Evolutionary conservation across 768 basidiomycete species (phyloP).

Genomic region (Boletus barrowsii): DNA sequence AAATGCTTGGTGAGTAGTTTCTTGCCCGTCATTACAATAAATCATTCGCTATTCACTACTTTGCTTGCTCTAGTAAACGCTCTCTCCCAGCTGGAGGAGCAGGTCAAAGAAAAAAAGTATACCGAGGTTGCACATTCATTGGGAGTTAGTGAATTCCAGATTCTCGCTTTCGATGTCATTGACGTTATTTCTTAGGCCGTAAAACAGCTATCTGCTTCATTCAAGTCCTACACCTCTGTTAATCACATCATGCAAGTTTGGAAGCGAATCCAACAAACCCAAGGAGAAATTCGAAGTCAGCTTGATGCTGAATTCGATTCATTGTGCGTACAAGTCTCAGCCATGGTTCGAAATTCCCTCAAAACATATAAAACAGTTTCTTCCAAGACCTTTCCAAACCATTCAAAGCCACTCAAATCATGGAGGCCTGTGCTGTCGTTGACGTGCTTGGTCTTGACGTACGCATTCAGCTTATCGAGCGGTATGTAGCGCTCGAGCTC

Average conservation of each 20-base stretch:
- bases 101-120: conserved; percentile 76
- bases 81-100: conserved; percentile 74
- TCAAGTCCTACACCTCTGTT: conserved; percentile 77
- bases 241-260: conserved; percentile 74
- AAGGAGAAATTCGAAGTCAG: conserved; percentile 75
- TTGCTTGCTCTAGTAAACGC: conserved; percentile 61
- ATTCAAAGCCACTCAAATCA: conserved; percentile 60
- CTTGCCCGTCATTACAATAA: neutral
- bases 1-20: conserved; percentile 79
- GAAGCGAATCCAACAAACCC: conserved; percentile 76
- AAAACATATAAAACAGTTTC: conserved; percentile 49
- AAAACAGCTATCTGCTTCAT: conserved; percentile 76
- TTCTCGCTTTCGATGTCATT: conserved; percentile 14
- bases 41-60: neutral
- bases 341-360: neutral
- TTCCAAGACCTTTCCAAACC: conserved; percentile 71
- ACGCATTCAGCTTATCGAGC: conserved; percentile 75
- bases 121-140: conserved; percentile 81
- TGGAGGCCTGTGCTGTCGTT: conserved; percentile 83
- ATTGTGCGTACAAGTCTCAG: conserved; percentile 60
- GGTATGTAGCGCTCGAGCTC: conserved; percentile 85
- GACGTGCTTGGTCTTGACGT: conserved; percentile 88
- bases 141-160: conserved; percentile 45
- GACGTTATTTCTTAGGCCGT: conserved; percentile 57
- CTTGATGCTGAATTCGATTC: conserved; percentile 90